phyloP scores from a whole-genome alignment of 306 rosid genomes.

The Vigna nakashimae region DNA sequence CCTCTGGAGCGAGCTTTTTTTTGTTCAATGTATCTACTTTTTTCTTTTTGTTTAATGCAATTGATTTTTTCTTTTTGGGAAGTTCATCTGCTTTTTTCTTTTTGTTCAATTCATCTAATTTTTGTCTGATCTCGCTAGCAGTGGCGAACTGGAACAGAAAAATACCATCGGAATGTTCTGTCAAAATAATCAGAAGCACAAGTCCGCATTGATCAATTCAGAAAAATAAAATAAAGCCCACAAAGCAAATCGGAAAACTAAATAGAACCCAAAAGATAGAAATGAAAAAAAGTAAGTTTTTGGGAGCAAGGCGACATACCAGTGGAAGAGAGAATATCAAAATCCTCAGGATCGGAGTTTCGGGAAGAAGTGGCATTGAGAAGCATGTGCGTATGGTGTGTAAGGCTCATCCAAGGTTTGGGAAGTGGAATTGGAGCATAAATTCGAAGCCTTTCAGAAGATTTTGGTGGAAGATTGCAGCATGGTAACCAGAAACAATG shows the following conservation, averaged over 20 bases:
- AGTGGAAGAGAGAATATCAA: constrained; percentile 51
- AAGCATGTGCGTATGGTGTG: constrained; percentile 31
- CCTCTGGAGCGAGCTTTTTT: constrained; percentile 39
- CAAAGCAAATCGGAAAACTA: constrained; percentile 30
- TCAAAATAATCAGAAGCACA: constrained; percentile 46
- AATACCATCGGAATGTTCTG: constrained; percentile 71
- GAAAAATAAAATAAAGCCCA: constrained; percentile 5
- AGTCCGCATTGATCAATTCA: not conserved
- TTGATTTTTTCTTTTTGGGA: constrained; percentile 12
- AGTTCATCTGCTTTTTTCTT: constrained; percentile 36
- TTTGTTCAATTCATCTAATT: constrained; percentile 33
- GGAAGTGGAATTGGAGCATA: constrained; percentile 42
- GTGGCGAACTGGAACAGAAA: constrained; percentile 60
- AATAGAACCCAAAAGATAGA: constrained; percentile 15
- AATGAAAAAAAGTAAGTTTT: constrained; percentile 15
- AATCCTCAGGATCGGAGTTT: constrained; percentile 48
- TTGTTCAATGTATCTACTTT: constrained; percentile 33
- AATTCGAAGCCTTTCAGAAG: constrained; percentile 36
- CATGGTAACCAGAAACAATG: constrained; percentile 41
- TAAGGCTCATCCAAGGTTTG: constrained; percentile 36
- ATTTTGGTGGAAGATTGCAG: constrained; percentile 34
- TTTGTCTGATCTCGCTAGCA: constrained; percentile 50
- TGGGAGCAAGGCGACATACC: constrained; percentile 50
- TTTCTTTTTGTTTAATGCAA: constrained; percentile 20
- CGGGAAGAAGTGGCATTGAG: constrained; percentile 49